Base-by-base conservation (phyloP, 1,284 basidiomycete species). In the Leccinum pachyderme region DNA sequence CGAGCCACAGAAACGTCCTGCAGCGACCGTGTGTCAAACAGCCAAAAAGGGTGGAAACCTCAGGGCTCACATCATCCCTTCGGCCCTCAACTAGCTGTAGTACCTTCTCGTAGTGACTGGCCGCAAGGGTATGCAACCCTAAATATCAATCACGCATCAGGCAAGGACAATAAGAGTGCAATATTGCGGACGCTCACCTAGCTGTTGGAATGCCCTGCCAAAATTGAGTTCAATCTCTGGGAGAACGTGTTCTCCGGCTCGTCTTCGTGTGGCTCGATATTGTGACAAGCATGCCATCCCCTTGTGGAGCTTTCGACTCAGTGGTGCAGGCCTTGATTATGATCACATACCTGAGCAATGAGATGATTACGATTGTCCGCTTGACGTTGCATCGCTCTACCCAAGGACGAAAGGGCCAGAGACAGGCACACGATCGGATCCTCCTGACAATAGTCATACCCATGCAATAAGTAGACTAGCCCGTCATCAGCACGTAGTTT, bases 361-460 rank as follows among this genome's bases (percentile, higher is more conserved):
- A 93, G 81, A 68, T 96, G 93, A 65, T 98, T 90, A 47, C 94
- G 76, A 69, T 99, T 98, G 73, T 98, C 96, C 6, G 90, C 87
- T 69, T 98, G 95, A 9, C 96, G 82, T 63, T 96, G 93, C 84
- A 93, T 93, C 0, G 93, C 88, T 35, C 96, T 82, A 8, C 93
- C 91, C 33, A 96, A 76, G 45, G 91, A 97, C 0, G 92, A 87
- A 37, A 95, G 84, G 0, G 88, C 89, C 6, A 96, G 78, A 33
- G 81, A 84, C 13, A 99, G 75, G 66, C 89, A 94, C 18, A 97
- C 78, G 68, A 97, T 77, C 0, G 95, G 90, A 68, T 98, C 93
- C 28, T 90, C 79, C 0, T 84, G 88, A 59, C 86, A 87, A 58
- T 91, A 81, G 58, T 95, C 93, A 69, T 91, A 93, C 0, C 93